A percentile compares a stretch with the other conserved stretches of the same genome.
Conservation (phyloP, 371 early-diverging fungal genomes). For the Umbelopsis sp. region DNA sequence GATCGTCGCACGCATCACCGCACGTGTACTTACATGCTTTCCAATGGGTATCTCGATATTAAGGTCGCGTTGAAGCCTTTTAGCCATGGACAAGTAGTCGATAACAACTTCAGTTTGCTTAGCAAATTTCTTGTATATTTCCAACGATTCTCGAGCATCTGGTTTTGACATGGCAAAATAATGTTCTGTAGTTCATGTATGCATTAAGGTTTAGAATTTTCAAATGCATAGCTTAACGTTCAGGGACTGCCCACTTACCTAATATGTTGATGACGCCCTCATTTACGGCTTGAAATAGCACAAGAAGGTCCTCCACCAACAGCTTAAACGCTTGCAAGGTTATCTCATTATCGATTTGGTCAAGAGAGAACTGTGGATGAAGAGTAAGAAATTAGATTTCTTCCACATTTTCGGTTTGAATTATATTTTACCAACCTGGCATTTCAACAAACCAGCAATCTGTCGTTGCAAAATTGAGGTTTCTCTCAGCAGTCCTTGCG, state of each 20-base stretch:
- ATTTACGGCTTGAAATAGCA: slow-evolving; percentile 87
- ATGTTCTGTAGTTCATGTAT: slow-evolving; percentile 51
- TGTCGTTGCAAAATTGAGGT: slow-evolving; percentile 81
- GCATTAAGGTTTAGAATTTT: neutral
- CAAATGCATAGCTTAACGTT: neutral
- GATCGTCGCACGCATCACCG: neutral
- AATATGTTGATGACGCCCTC: slow-evolving; percentile 91
- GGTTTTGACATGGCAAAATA: slow-evolving; percentile 88
- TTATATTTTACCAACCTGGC: slow-evolving; percentile 66
- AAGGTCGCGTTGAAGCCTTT: slow-evolving; percentile 69
- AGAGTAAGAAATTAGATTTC: neutral
- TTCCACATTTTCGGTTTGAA: no score
- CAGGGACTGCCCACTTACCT: slow-evolving; percentile 42
- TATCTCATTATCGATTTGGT: slow-evolving; percentile 86
- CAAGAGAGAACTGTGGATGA: slow-evolving; percentile 72
- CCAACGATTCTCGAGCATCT: slow-evolving; percentile 81
- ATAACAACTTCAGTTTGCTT: slow-evolving; percentile 79
- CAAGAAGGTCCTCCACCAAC: slow-evolving; percentile 83
- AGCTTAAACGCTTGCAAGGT: slow-evolving; percentile 85
- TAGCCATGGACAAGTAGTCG: slow-evolving; percentile 81
- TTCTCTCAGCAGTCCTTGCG: slow-evolving; percentile 77
- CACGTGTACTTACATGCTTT: slow-evolving; percentile 69
- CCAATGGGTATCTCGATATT: slow-evolving; percentile 81
- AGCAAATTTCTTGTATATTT: slow-evolving; percentile 90
- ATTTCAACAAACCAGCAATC: slow-evolving; percentile 75